These are phyloP conservation scores for Tylopilus subfusipes DNA, from an alignment of 768 basidiomycete genomes.

Conservation along the genomic window DNA sequence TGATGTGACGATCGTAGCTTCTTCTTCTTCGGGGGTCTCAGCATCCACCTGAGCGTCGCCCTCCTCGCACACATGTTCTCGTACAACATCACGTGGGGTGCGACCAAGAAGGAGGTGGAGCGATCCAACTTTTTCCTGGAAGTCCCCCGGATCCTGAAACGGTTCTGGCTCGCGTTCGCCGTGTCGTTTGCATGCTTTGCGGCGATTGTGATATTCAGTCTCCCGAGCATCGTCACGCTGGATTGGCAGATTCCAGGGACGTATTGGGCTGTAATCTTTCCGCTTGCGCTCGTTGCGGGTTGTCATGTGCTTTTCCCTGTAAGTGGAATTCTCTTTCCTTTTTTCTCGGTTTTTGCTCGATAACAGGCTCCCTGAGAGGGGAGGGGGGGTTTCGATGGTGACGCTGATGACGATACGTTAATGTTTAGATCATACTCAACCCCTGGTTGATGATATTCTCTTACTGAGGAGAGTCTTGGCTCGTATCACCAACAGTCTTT, in stretches of 20 bases:
- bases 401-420: not conserved
- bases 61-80: constrained; percentile 57
- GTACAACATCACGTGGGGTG: constrained; percentile 58
- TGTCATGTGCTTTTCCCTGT: constrained; percentile 77
- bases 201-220: constrained; percentile 55
- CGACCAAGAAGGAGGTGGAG: constrained; percentile 80
- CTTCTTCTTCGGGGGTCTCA: constrained; percentile 56
- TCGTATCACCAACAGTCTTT: not conserved
- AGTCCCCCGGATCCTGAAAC: constrained; percentile 76
- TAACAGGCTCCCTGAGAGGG: no score
- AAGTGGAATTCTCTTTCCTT: constrained; percentile 18
- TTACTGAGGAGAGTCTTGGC: constrained; percentile 31
- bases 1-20: constrained; percentile 23
- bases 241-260: constrained; percentile 61
- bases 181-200: constrained; percentile 50
- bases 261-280: constrained; percentile 75
- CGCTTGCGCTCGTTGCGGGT: constrained; percentile 63
- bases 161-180: constrained; percentile 67
- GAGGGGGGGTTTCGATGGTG: no score
- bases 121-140: constrained; percentile 89
- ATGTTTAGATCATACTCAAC: constrained; percentile 68
- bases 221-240: constrained; percentile 46
- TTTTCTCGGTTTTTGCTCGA: no score
- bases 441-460: constrained; percentile 89
- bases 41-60: constrained; percentile 49